Evolutionary conservation across 345 rosid genomes (phyloP), one percentile per base, ranked within the genome.

Genomic region (Toxicodendron radicans): DNA sequence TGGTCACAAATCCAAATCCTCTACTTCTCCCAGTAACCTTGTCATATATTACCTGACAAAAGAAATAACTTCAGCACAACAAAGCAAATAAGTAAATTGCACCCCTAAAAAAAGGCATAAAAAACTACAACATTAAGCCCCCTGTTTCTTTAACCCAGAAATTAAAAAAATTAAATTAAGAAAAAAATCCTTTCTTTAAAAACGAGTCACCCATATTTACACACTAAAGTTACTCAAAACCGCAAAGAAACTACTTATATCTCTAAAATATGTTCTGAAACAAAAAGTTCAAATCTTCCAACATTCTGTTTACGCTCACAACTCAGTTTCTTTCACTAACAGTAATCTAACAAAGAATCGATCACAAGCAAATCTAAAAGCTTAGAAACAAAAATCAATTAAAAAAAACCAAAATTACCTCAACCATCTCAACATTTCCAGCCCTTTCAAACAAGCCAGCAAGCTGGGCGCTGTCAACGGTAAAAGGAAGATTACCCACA

Each of bases 1-100:
- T 95, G 64, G 98, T 95, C 79, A 95, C 99, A 70, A 95, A 95
- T 51, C 92, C 99, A 73, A 95, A 95, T 58, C 99, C 99, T 75
- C 99, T 87, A 87, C 98, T 95, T 81, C 99, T 81, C 45, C 99
- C 98, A 57, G 98, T 91, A 52, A 83, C 81, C 84, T 91, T 95
- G 79, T 95, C 97, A 80, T 95, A 95, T 49, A 93, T 95, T 3
- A 95, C 98, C 99, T 95, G 77, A 71, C 80, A 79, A 64, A 83
- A 68, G 1, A 5, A 30, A 35, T 10, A 64, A 54, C 38, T 32
- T 79, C 52, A 79, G 53, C 76, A 67, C 23, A 49, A 64, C 7
- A 53, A 61, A 66, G 12, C 54, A 64, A 70, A 20, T 45, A 30
- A 16, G 20, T 46, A 30, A 30, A 16, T 65, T 35, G 27, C 49